These are phyloP conservation scores for Barnettozyma pratensis DNA, from an alignment of 805 yeast species.

Conservation along the genomic window DNA sequence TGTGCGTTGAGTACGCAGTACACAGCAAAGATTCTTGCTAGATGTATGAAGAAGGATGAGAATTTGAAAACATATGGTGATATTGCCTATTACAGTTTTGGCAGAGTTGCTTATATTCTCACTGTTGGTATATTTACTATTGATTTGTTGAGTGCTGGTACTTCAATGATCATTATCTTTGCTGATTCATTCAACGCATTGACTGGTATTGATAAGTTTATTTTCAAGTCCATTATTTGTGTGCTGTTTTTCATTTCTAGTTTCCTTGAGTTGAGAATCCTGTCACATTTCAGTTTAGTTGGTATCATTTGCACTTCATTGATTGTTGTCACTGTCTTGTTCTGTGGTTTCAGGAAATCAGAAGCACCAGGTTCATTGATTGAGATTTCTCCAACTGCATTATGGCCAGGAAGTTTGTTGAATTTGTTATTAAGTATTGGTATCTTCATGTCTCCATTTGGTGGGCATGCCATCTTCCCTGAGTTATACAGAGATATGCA, in stretches of 20 bases:
- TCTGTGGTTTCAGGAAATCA: slow-evolving; percentile 41
- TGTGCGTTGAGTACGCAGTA: slow-evolving; percentile 47
- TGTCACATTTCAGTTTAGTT: slow-evolving; percentile 48
- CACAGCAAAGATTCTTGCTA: slow-evolving; percentile 52
- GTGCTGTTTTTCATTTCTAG: slow-evolving; percentile 39
- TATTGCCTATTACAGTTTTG: slow-evolving; percentile 48
- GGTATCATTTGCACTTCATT: slow-evolving; percentile 54
- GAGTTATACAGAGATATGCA: slow-evolving; percentile 72
- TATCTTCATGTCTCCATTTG: slow-evolving; percentile 72
- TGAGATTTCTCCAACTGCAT: slow-evolving; percentile 39
- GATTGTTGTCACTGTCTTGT: slow-evolving; percentile 39
- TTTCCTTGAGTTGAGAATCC: slow-evolving; percentile 49
- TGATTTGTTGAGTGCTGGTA: slow-evolving; percentile 58
- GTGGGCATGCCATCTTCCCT: slow-evolving; percentile 82
- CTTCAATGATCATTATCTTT: slow-evolving; percentile 53
- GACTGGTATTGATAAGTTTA: slow-evolving; percentile 32
- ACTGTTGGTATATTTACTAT: slow-evolving; percentile 46
- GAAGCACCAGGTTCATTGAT: slow-evolving; percentile 51
- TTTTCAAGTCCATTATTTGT: slow-evolving; percentile 40
- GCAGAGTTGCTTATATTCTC: slow-evolving; percentile 36
- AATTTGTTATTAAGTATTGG: slow-evolving; percentile 50
- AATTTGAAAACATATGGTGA: slow-evolving; percentile 51
- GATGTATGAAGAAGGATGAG: slow-evolving; percentile 36
- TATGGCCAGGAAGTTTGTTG: slow-evolving; percentile 33
- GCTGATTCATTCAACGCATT: slow-evolving; percentile 55